Base-by-base conservation (phyloP, 768 basidiomycete species). In the Kondoa subrosea region DNA sequence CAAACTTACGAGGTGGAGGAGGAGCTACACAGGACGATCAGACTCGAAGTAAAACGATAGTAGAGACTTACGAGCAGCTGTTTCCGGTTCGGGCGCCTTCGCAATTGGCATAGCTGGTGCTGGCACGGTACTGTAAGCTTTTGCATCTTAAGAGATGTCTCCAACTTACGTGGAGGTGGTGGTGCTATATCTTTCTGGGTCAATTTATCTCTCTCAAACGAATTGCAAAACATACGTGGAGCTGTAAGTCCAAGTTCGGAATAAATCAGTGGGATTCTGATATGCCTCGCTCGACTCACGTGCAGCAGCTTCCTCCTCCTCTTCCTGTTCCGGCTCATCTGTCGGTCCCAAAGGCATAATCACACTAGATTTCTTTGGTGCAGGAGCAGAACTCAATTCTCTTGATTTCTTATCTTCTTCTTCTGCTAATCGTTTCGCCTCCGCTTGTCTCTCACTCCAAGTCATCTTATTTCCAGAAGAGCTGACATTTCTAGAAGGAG, bases 361-460 rank as follows among this genome's bases (percentile, higher is more conserved):
- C 29, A 56, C 65, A 2, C 71, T 69, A 0, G 73, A 74, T 4
- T 81, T 79, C 4, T 81, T 78, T 0, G 81, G 75, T 25, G 75
- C 70, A 34, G 74, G 67, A 4, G 76, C 34, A 15, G 2, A 50
- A 16, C 56, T 67, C 16, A 17, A 79, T 78, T 80, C 83, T 91
- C 71, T 88, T 89, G 66, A 15, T 4, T 50, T 12, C 34, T 67
- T 2, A 17, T 79, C 78, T 80, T 84, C 91, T 71, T 88, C 89
- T 71, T 85, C 88, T 17, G 82, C 80, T 72, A 89, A 87, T 75
- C 86, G 86, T 80, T 91, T 92, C 0, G 90, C 87, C n/a, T 86
- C 79, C 0, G 88, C 91, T 75, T 96, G 92, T 26, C 92, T 82
- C 76, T 97, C 88, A 68, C 83, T 87, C 93, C 93, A 97, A 0